A percentile compares a stretch with the other conserved stretches of the same genome.
Evolutionary conservation across 139 green algal genomes (phyloP).

Genomic region (Gonium pectorale): DNA sequence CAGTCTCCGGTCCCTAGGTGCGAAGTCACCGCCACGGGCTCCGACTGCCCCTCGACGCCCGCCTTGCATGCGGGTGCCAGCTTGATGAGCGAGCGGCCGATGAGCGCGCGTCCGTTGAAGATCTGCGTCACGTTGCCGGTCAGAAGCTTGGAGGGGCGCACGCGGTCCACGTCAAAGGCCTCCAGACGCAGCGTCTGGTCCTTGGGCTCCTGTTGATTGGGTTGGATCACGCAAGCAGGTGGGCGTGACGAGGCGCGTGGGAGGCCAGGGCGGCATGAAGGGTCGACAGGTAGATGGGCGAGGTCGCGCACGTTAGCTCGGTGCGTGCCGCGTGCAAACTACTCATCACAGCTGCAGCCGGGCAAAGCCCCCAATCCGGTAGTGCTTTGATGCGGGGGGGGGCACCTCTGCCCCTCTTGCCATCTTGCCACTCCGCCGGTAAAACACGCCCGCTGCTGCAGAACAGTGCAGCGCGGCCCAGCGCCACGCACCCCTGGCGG

Average conservation of each 20-base stretch:
- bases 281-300: neutral
- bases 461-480: no score
- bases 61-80: neutral
- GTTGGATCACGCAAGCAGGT: no score
- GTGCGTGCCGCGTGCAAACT: no score
- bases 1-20: constrained; percentile 23
- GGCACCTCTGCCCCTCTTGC: no score
- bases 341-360: no score
- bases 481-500: no score
- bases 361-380: no score
- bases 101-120: neutral
- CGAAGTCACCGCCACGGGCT: neutral
- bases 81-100: constrained; percentile 28
- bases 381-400: no score
- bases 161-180: constrained; percentile 56
- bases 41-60: neutral
- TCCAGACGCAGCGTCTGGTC: constrained; percentile 51
- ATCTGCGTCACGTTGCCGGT: constrained; percentile 32
- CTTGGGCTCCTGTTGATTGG: constrained; percentile 52
- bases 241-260: no score
- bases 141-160: constrained; percentile 46
- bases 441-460: no score
- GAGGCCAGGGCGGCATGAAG: no score
- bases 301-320: neutral
- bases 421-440: no score